Evolutionary conservation across 2,329 filamentous ascomycete genomes (phyloP).

Genomic region (Alternaria solani): DNA sequence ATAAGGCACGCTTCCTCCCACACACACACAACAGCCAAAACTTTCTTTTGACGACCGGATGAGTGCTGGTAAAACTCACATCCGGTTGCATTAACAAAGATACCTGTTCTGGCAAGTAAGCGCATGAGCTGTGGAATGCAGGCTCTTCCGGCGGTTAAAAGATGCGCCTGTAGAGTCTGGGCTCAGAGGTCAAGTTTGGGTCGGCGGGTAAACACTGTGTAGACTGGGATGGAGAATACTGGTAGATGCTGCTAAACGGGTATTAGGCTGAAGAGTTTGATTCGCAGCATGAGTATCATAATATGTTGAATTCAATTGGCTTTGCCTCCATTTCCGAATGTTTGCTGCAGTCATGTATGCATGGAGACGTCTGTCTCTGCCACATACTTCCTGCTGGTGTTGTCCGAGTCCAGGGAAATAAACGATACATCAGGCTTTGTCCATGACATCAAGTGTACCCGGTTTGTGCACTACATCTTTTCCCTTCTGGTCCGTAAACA

Average conservation of each 20-base stretch:
- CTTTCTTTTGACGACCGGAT: slow-evolving; percentile 3
- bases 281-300: background rate
- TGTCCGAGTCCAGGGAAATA: background rate
- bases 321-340: background rate
- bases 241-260: background rate
- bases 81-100: background rate
- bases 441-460: slow-evolving; percentile 38
- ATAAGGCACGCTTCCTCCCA: background rate
- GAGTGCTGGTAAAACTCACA: slow-evolving; percentile 11
- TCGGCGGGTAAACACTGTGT: background rate
- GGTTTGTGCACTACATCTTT: slow-evolving; percentile 54
- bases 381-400: background rate
- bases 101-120: slow-evolving; percentile 13
- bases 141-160: slow-evolving; percentile 22
- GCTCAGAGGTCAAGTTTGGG: background rate
- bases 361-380: background rate
- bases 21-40: background rate
- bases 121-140: slow-evolving; percentile 6
- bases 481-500: slow-evolving; percentile 53
- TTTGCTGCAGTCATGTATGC: background rate
- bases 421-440: slow-evolving; percentile 2
- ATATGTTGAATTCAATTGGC: background rate
- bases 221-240: background rate
- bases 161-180: slow-evolving; percentile 1
- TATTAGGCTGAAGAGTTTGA: background rate